These are phyloP conservation scores for Phialocephala sp. DNA, from an alignment of 2,329 filamentous ascomycete species.

Conservation along the genomic window DNA sequence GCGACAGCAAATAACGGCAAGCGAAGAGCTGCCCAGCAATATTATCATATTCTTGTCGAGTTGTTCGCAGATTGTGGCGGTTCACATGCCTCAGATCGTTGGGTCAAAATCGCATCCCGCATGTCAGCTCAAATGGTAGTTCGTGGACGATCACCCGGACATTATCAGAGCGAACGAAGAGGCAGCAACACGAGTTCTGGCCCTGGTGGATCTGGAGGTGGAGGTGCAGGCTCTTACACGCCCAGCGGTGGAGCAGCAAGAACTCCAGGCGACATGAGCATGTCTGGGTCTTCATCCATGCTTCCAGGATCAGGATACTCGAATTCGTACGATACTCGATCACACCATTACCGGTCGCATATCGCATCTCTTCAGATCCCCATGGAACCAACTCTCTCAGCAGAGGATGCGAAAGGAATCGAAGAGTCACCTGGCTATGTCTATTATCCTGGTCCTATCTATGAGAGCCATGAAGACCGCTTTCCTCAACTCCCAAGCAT, in stretches of 20 bases:
- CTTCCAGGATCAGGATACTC: slow-evolving; percentile 36
- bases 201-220: slow-evolving; percentile 45
- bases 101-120: slow-evolving; percentile 62
- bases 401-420: slow-evolving; percentile 42
- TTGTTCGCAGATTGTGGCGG: slow-evolving; percentile 62
- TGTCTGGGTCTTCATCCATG: slow-evolving; percentile 40
- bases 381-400: slow-evolving; percentile 40
- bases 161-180: slow-evolving; percentile 61
- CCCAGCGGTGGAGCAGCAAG: slow-evolving; percentile 34
- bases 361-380: slow-evolving; percentile 39
- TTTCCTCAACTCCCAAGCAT: slow-evolving; percentile 38
- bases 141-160: slow-evolving; percentile 68
- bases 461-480: slow-evolving; percentile 36
- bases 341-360: slow-evolving; percentile 37
- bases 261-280: slow-evolving; percentile 38
- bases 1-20: slow-evolving; percentile 79
- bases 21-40: slow-evolving; percentile 73
- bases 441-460: slow-evolving; percentile 42
- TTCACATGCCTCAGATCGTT: slow-evolving; percentile 46
- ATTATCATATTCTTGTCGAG: slow-evolving; percentile 74
- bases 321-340: slow-evolving; percentile 37
- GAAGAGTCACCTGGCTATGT: slow-evolving; percentile 37
- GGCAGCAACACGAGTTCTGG: slow-evolving; percentile 59
- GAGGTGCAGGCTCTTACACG: slow-evolving; percentile 39
- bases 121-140: slow-evolving; percentile 69